A percentile compares a stretch with the other conserved stretches of the same genome.
These are phyloP conservation scores for Stephania yunnanensis DNA, from an alignment of 164 flowering plant species.

Conservation along the genomic window DNA sequence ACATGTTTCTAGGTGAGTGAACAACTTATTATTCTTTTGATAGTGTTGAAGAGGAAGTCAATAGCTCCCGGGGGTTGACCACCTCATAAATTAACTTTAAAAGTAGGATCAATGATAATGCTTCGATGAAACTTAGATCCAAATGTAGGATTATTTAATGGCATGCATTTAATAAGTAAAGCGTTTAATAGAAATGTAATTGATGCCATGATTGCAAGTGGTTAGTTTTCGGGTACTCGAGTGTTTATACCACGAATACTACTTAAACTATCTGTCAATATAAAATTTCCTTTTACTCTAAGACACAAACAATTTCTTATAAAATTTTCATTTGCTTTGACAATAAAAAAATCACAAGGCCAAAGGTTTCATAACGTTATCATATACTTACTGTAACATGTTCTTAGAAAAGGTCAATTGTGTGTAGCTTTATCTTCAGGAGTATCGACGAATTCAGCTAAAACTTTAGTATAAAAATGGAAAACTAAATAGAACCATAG, in stretches of 20 bases:
- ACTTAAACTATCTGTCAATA: neutral
- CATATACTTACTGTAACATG: too few relatives aligned
- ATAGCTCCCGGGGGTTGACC: neutral
- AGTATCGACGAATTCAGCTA: too few relatives aligned
- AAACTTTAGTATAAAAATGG: too few relatives aligned
- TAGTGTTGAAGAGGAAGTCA: neutral
- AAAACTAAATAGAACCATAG: too few relatives aligned
- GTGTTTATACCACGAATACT: neutral
- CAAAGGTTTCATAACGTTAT: neutral
- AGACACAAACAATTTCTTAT: neutral
- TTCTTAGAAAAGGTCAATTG: too few relatives aligned
- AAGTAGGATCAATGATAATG: too few relatives aligned
- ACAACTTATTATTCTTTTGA: constrained; percentile 1
- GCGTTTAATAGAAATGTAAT: neutral
- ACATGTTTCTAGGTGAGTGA: neutral
- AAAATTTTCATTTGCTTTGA: neutral
- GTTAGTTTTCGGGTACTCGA: neutral
- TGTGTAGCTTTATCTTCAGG: too few relatives aligned
- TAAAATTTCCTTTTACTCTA: neutral
- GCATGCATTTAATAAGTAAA: neutral
- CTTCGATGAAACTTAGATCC: neutral
- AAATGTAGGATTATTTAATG: constrained; percentile 2
- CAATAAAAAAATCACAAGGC: neutral
- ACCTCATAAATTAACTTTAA: too few relatives aligned
- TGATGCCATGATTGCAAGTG: neutral